Percentiles rank a stretch among this genome's conserved stretches.
These are phyloP conservation scores for Colletotrichum camelliae DNA, from an alignment of 2,329 filamentous ascomycete species.

Conservation along the genomic window DNA sequence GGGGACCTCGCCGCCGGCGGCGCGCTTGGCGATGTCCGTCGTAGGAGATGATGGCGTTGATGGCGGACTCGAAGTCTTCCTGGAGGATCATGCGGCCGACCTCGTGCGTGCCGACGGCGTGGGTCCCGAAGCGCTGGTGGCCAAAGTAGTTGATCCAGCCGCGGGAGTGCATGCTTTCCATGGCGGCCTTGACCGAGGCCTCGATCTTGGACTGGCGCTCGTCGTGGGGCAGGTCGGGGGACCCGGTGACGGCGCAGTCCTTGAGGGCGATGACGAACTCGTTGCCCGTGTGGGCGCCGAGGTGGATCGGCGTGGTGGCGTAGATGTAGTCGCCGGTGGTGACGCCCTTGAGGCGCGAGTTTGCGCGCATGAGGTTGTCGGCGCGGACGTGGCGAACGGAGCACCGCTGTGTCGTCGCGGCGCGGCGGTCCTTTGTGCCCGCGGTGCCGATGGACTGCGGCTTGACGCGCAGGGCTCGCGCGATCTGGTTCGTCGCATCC, in stretches of 20 bases:
- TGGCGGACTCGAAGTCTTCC: constrained; percentile 80
- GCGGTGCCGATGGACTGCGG: constrained; percentile 76
- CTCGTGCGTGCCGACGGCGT: constrained; percentile 82
- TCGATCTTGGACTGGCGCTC: constrained; percentile 29
- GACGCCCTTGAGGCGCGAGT: constrained; percentile 66
- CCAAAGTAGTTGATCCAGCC: constrained; percentile 99
- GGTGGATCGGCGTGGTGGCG: constrained; percentile 70
- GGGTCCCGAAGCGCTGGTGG: constrained; percentile 94
- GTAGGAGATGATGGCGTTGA: constrained; percentile 78
- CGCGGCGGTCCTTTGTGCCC: constrained; percentile 89
- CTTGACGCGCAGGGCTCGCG: constrained; percentile 76
- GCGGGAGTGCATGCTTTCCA: constrained; percentile 70
- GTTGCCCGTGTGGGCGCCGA: constrained; percentile 87
- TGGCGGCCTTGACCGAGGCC: constrained; percentile 56
- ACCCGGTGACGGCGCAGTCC: constrained; percentile 69
- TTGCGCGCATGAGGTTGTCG: constrained; percentile 69
- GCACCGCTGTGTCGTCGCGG: constrained; percentile 83
- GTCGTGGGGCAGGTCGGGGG: not conserved
- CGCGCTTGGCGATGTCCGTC: constrained; percentile 61
- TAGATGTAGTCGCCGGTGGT: constrained; percentile 84
- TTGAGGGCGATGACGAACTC: constrained; percentile 93
- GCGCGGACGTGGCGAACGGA: constrained; percentile 62
- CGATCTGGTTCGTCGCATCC: constrained; percentile 82
- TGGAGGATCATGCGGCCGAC: constrained; percentile 85
- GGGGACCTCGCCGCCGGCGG: constrained; percentile 38